Base-by-base conservation (phyloP, 371 early-diverging fungal genomes). In the Haplosporangium sp. region DNA sequence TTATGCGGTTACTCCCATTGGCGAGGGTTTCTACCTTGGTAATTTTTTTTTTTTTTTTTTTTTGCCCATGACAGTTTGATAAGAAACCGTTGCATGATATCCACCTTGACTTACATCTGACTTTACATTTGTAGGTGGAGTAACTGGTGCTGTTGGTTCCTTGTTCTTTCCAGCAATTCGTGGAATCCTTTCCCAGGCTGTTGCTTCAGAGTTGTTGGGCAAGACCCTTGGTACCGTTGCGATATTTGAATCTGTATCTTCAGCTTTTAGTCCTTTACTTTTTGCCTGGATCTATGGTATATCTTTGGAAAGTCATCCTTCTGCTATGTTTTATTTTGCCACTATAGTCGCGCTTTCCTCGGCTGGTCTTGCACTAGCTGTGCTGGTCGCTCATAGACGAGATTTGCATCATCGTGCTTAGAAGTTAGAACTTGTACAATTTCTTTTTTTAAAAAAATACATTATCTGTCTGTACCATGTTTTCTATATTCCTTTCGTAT, bases 21-120 rank as follows among this genome's bases (percentile, higher is more conserved):
- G 67, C 55, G 76, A 76, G 15, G 64, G 63, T 20, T 76, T 76
- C 38, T 71, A 71, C 45, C 4, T 76, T n/a, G 75, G 75, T 69
- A 62, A 4, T 40, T 20, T 0, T 2, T 15, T 45, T n/a, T 20
- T 15, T 57, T 20, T n/a, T 45, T 63, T 44, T 15, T 6, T 27
- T 27, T 6, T 48, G 17, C 19, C 17, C 15, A n/a, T 39, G 40
- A 39, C 27, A 27, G 27, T 27, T 27, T 27, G 27, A 27, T 27
- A 27, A 27, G 27, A 27, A 27, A 27, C 27, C 27, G 27, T 27
- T 27, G 27, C 27, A 27, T 27, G 27, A 27, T 27, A 27, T 27
- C 27, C 27, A 27, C 27, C 27, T 27, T 27, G n/a, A n/a, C 27
- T 27, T 27, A 27, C 27, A 27, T 27, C 27, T 27, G 27, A 27